Evolutionary conservation across 768 basidiomycete species (phyloP).

Genomic region (Flagelloscypha sp.): DNA sequence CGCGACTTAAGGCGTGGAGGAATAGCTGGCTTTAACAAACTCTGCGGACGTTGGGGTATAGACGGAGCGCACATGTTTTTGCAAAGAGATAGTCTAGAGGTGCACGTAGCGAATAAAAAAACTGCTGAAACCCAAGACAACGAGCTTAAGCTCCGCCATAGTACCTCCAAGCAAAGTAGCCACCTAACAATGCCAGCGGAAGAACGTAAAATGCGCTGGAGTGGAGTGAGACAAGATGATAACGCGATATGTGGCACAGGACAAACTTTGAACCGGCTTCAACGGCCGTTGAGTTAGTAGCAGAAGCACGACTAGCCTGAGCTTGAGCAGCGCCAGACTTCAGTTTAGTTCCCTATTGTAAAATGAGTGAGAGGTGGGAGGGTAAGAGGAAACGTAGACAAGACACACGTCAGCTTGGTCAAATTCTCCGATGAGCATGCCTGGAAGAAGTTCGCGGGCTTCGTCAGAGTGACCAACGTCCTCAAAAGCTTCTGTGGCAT

Average conservation of each 20-base stretch:
- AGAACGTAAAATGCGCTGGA: constrained; percentile 74
- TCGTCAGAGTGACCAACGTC: constrained; percentile 99
- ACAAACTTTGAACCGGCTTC: constrained; percentile 65
- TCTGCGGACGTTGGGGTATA: too few species aligned
- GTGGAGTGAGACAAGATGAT: constrained; percentile 6
- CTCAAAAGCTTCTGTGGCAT: constrained; percentile 97
- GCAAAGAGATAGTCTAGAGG: too few species aligned
- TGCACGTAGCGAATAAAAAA: too few species aligned
- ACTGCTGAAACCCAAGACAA: too few species aligned
- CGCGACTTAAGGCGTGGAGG: too few species aligned
- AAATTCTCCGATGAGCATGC: constrained; percentile 76
- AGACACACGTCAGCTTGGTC: constrained; percentile 56
- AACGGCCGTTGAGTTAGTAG: constrained; percentile 34
- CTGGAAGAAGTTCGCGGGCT: constrained; percentile 77
- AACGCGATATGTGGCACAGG: constrained; percentile 3
- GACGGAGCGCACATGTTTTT: too few species aligned
- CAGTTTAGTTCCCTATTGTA: constrained; percentile 38
- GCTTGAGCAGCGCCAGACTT: constrained; percentile 43
- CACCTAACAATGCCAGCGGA: constrained; percentile 70
- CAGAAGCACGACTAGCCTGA: constrained; percentile 35
- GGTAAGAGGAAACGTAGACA: constrained; percentile 3
- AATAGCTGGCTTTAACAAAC: too few species aligned
- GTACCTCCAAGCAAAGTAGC: constrained; percentile 83
- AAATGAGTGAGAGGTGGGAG: constrained; percentile 6
- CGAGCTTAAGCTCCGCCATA: too few species aligned